Evolutionary conservation across 1,284 basidiomycete genomes (phyloP), one percentile per base, ranked within the genome.

Genomic region (Cryptococcus sp.): DNA sequence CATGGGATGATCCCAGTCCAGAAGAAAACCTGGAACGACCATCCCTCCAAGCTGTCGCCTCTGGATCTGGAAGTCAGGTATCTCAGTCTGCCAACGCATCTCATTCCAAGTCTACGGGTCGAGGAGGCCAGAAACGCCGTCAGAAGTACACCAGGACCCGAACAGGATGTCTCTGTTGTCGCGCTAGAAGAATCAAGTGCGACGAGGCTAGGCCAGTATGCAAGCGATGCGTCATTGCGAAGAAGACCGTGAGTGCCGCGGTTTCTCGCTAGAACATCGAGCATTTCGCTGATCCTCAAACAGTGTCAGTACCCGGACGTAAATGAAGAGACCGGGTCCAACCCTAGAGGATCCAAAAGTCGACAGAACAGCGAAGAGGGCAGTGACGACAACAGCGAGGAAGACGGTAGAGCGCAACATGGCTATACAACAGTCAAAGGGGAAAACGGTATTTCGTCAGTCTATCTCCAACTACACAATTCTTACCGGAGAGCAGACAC

Each of bases 121-220:
- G 61, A 19, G 56, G 57, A 31, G 61, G 61, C 20, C 61, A 65
- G 39, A 75, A 72, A 57, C 56, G 76, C 19, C 53, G 72, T 25
- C 72, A 74, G 44, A 78, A 78, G 56, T 78, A 77, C 56, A 73
- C 70, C 13, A 57, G 76, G 19, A 74, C 76, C 3, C 64, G 74
- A 45, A 76, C 75, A 1, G 76, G 76, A 0, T 78, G 76, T 60
- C 62, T 77, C 22, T 71, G 68, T 38, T 78, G 76, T 64, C 61
- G 76, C 13, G 57, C 69, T 0, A 67, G 76, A 47, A 59, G 76
- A 40, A 76, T 78, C 60, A 78, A 78, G 59, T 78, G 76, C 50
- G 76, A 76, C 58, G 76, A 77, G 50, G 71, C 64, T 3, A 62
- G 70, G 40, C 76, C 76, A 15, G 52, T 71, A 5, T 78, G 76